Conservation (phyloP, 768 basidiomycete genomes). For the Dioszegia crocea region DNA sequence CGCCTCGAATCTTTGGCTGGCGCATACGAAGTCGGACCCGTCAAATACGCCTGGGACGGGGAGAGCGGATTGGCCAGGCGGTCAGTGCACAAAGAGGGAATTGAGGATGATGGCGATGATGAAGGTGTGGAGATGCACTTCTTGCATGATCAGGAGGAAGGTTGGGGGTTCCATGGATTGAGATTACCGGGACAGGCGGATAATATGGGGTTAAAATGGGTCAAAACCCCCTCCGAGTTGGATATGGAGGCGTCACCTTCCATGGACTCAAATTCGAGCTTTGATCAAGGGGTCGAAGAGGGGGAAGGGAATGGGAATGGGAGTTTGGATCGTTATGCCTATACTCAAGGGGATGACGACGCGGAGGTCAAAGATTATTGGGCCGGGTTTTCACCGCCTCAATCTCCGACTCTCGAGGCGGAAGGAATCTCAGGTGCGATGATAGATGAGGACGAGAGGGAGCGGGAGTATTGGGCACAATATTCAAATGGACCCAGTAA, state of each 20-base stretch:
- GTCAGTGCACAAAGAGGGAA: neutral
- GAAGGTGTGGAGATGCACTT: slow-evolving; percentile 2
- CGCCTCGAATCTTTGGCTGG: neutral
- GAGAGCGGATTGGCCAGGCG: slow-evolving; percentile 2
- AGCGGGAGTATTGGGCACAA: slow-evolving; percentile 27
- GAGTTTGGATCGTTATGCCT: neutral
- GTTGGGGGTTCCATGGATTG: slow-evolving; percentile 7
- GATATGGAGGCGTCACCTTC: neutral
- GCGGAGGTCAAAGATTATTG: slow-evolving; percentile 7
- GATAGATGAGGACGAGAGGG: slow-evolving; percentile 3
- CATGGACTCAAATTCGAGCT: neutral
- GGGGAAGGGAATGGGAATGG: neutral
- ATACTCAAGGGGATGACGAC: neutral
- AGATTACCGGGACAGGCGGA: neutral
- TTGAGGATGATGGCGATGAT: neutral
- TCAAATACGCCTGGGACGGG: slow-evolving; percentile 16
- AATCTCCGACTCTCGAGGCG: neutral
- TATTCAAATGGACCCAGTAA: slow-evolving; percentile 12
- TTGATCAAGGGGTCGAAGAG: neutral
- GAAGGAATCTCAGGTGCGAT: neutral
- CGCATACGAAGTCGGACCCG: slow-evolving; percentile 2
- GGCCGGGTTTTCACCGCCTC: slow-evolving; percentile 14
- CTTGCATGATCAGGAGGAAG: neutral
- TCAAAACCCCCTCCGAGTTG: neutral
- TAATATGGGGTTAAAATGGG: neutral